A percentile compares a stretch with the other conserved stretches of the same genome.
Evolutionary conservation across 1,284 basidiomycete genomes (phyloP).

Genomic region (Ustilago xerochloae): DNA sequence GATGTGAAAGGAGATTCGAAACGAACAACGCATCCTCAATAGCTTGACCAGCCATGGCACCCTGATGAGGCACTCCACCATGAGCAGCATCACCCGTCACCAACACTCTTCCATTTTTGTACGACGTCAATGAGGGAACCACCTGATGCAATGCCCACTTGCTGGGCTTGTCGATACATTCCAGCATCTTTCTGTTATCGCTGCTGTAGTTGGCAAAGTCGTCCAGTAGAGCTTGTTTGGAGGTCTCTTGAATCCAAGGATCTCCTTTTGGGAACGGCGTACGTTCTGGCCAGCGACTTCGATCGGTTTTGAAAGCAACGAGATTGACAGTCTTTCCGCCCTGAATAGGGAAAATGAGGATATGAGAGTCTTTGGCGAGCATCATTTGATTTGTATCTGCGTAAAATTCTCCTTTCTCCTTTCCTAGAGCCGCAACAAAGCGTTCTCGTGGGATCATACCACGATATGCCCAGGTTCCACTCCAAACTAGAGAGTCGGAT

Average conservation of each 20-base stretch:
- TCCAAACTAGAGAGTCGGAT: conserved; percentile 51
- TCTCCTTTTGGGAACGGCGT: conserved; percentile 50
- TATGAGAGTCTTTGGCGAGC: conserved; percentile 70
- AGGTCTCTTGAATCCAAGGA: conserved; percentile 72
- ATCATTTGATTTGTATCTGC: conserved; percentile 42
- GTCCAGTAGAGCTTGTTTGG: conserved; percentile 71
- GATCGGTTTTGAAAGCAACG: conserved; percentile 72
- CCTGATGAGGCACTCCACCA: conserved; percentile 75
- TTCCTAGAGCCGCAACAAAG: conserved; percentile 49
- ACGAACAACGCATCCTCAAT: conserved; percentile 75
- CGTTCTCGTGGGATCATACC: conserved; percentile 56
- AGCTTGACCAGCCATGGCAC: conserved; percentile 75
- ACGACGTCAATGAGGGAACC: conserved; percentile 71
- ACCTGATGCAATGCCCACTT: conserved; percentile 76
- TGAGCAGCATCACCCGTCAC: conserved; percentile 76
- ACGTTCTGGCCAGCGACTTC: conserved; percentile 68
- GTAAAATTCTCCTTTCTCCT: conserved; percentile 44
- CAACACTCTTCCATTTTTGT: conserved; percentile 71
- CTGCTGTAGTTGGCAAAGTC: conserved; percentile 73
- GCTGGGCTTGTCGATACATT: conserved; percentile 72
- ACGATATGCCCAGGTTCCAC: conserved; percentile 56
- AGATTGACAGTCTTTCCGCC: conserved; percentile 72
- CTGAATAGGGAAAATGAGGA: conserved; percentile 74
- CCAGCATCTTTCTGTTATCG: conserved; percentile 70
- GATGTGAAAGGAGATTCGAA: conserved; percentile 72